Evolutionary conservation across 139 green algal genomes (phyloP), one percentile per base, ranked within the genome.

Genomic region (Picochlorum sp.): DNA sequence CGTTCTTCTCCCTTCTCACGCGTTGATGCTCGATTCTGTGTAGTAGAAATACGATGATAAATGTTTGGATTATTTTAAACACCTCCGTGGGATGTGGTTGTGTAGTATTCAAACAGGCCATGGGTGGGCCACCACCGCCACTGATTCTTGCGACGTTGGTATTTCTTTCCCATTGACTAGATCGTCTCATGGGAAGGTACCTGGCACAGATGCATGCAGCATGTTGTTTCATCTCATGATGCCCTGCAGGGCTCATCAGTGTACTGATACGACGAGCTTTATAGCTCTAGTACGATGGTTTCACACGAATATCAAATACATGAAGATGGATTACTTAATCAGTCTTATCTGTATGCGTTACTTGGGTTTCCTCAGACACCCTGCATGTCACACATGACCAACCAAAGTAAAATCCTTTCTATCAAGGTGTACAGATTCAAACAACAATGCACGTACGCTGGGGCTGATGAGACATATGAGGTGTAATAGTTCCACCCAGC

Each of bases 401-500:
- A 26, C 2, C 24, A 26, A 26, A 3, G 24, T 26, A 26, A 26
- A 3, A 26, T 26, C 2, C 23, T 26, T 26, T 26, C 2, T 2
- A 26, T 26, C 24, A 26, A 26, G 0, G 24, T 30, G 26, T 30
- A 30, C 26, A 30, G 3, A 30, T 30, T 4, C 28, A 30, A 30
- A 30, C n/a, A 23, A 38, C 38, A 13, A 21, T 49, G 59, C 2
- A 44, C 62, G 28, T 69, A 69, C 62, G 62, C 62, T 21, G 69
- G 69, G 45, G 70, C 63, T 54, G n/a, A 54, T 21, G 34, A 41
- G 7, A 60, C 60, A 49, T 66, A 65, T 9, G 20, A n/a, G 11
- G 77, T 85, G 69, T 90, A 90, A 57, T 90, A 90, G 45, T 88
- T 89, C 80, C 77, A 88, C 0, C 83, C 83, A 14, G 70, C 70